Conservation (phyloP, 2,329 filamentous ascomycete species). For the Pseudocercospora pini-densiflorae region DNA sequence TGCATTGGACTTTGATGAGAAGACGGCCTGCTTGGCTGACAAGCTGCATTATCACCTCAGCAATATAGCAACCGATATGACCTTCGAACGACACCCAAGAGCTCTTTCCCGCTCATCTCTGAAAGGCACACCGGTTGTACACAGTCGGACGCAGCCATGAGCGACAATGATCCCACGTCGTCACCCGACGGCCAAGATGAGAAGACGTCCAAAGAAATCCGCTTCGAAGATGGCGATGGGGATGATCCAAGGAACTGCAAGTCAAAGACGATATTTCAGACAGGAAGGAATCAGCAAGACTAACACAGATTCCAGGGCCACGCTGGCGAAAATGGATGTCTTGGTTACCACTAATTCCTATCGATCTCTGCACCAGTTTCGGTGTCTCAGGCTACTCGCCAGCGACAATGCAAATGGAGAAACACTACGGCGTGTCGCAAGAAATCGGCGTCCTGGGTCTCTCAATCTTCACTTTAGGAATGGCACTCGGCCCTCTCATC, state of each 20-base stretch:
- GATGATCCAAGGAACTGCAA: slow-evolving; percentile 9
- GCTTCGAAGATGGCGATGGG: slow-evolving; percentile 8
- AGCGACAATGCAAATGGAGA: too few relatives aligned
- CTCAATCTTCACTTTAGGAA: slow-evolving; percentile 49
- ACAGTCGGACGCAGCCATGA: neutral
- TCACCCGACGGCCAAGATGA: neutral
- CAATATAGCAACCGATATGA: neutral
- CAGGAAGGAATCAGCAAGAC: neutral
- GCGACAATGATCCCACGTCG: neutral
- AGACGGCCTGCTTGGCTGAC: neutral
- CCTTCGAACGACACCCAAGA: neutral
- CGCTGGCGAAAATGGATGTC: slow-evolving; percentile 20
- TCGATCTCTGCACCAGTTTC: slow-evolving; percentile 14
- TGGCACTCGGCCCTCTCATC: slow-evolving; percentile 42
- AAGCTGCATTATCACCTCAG: neutral
- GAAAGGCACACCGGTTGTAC: too few relatives aligned
- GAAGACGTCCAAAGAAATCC: slow-evolving; percentile 3
- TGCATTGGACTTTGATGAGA: neutral
- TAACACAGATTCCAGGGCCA: slow-evolving; percentile 12
- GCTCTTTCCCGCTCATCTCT: too few relatives aligned
- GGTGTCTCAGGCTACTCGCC: too few relatives aligned
- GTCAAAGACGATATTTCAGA: neutral
- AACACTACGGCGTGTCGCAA: too few relatives aligned
- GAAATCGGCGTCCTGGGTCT: slow-evolving; percentile 46
- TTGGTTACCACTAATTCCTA: slow-evolving; percentile 19